A percentile compares a stretch with the other conserved stretches of the same genome.
Conservation (phyloP, 108 stramenopile species). For the Cyclostephanos invisitatus region DNA sequence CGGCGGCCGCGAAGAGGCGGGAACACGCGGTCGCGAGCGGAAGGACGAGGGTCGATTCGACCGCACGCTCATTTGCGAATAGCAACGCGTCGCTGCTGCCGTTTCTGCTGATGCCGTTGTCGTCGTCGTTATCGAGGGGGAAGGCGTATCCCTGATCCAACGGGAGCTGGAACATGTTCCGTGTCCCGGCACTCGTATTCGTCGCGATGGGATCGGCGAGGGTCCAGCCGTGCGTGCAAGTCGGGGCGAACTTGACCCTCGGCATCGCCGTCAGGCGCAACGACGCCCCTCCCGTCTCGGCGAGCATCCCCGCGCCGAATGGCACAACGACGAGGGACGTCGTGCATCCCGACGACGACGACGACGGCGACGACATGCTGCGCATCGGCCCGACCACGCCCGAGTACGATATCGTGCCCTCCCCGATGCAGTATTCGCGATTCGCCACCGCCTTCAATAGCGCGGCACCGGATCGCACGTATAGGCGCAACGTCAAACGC, state of each 20-base stretch:
- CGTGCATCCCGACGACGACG: conserved; percentile 1
- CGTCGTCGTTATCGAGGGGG: not conserved
- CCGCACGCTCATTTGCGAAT: conserved; percentile 74
- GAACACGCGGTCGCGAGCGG: conserved; percentile 73
- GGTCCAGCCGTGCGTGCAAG: conserved; percentile 67
- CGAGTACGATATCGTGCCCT: conserved; percentile 34
- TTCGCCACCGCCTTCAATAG: conserved; percentile 44
- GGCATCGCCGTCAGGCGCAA: conserved; percentile 21
- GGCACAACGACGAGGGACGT: conserved; percentile 17
- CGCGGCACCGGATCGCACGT: conserved; percentile 42
- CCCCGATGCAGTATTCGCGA: conserved; percentile 42
- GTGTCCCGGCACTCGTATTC: conserved; percentile 8
- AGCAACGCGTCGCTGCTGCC: conserved; percentile 5
- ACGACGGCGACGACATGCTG: conserved; percentile 1
- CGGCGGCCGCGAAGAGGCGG: conserved; percentile 52
- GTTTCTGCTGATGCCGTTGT: not conserved
- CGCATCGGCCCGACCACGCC: conserved; percentile 16
- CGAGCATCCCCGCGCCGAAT: conserved; percentile 34
- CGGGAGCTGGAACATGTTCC: conserved; percentile 61
- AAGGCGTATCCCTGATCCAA: conserved; percentile 75
- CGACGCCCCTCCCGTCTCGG: conserved; percentile 29
- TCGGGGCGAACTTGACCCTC: conserved; percentile 56
- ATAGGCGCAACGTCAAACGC: conserved; percentile 31
- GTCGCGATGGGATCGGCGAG: conserved; percentile 62
- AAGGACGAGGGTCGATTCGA: conserved; percentile 72